A percentile compares a stretch with the other conserved stretches of the same genome.
phyloP scores from a whole-genome alignment of 2,329 filamentous ascomycete genomes.

The Tolypocladium amazonense region DNA sequence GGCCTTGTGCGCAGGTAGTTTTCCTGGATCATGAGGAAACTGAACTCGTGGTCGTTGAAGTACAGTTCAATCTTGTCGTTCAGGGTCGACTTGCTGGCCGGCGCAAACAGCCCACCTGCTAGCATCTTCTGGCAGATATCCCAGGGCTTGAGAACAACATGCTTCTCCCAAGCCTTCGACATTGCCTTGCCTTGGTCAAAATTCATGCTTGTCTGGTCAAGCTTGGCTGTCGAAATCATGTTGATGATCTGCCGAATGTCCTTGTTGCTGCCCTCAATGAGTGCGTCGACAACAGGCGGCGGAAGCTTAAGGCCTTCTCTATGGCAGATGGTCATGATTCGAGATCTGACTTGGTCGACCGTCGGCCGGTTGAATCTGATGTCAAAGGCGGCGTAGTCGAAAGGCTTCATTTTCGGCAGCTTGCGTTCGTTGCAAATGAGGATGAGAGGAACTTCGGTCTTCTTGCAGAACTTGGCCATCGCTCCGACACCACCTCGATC shows the following conservation, averaged over 20 bases:
- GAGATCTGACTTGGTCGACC: constrained; percentile 78
- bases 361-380: constrained; percentile 83
- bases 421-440: constrained; percentile 94
- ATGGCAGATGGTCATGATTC: constrained; percentile 91
- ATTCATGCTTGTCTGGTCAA: constrained; percentile 71
- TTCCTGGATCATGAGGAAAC: constrained; percentile 94
- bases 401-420: constrained; percentile 96
- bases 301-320: constrained; percentile 84
- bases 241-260: constrained; percentile 98
- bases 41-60: constrained; percentile 98
- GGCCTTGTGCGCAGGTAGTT: constrained; percentile 88
- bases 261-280: constrained; percentile 91
- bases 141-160: constrained; percentile 93
- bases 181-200: constrained; percentile 84
- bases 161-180: constrained; percentile 98
- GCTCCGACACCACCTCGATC: constrained; percentile 94
- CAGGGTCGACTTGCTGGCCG: constrained; percentile 71
- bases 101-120: constrained; percentile 73
- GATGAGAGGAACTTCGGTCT: constrained; percentile 89
- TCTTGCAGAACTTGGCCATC: constrained; percentile 87
- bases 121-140: constrained; percentile 94
- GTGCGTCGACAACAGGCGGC: constrained; percentile 71
- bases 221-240: constrained; percentile 90
- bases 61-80: constrained; percentile 99
- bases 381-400: constrained; percentile 77